Evolutionary conservation across 371 early-diverging fungal genomes (phyloP).

Genomic region (Dichotomocladium elegans): DNA sequence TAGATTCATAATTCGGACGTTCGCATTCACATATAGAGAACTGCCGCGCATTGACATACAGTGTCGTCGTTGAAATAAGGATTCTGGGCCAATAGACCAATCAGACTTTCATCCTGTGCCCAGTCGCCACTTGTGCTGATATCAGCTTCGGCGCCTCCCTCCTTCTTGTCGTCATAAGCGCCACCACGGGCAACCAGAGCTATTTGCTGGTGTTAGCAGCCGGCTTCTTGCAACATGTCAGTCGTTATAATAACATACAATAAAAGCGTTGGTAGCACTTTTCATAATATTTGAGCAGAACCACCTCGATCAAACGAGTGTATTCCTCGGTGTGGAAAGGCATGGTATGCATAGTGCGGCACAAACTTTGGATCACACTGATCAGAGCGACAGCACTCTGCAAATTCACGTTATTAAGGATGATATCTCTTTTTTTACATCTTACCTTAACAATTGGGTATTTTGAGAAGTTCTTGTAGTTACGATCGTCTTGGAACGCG

Average conservation of each 20-base stretch:
- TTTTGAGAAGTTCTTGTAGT: constrained; percentile 43
- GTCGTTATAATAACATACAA: too few species aligned
- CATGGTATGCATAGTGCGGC: constrained; percentile 65
- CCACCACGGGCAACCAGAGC: constrained; percentile 56
- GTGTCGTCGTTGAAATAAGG: constrained; percentile 54
- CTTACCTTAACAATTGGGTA: constrained; percentile 53
- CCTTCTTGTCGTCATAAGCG: constrained; percentile 30
- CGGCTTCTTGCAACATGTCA: too few species aligned
- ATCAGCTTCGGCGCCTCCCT: constrained; percentile 30
- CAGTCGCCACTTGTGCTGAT: constrained; percentile 69
- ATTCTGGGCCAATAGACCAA: constrained; percentile 61
- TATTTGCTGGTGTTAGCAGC: too few species aligned
- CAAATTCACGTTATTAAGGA: background rate
- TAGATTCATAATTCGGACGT: too few species aligned
- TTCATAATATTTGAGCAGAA: constrained; percentile 73
- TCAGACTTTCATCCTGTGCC: constrained; percentile 75
- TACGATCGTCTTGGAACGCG: constrained; percentile 53
- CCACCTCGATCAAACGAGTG: constrained; percentile 71
- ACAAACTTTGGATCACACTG: constrained; percentile 64
- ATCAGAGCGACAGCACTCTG: constrained; percentile 65
- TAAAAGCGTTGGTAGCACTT: constrained; percentile 70
- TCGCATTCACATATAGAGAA: too few species aligned
- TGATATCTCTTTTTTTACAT: background rate
- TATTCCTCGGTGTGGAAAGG: constrained; percentile 79
- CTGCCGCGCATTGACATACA: too few species aligned